Evolutionary conservation across 1,139 yeast species (phyloP), one percentile per base, ranked within the genome.

Genomic region (Pneumocystis jirovecii): DNA sequence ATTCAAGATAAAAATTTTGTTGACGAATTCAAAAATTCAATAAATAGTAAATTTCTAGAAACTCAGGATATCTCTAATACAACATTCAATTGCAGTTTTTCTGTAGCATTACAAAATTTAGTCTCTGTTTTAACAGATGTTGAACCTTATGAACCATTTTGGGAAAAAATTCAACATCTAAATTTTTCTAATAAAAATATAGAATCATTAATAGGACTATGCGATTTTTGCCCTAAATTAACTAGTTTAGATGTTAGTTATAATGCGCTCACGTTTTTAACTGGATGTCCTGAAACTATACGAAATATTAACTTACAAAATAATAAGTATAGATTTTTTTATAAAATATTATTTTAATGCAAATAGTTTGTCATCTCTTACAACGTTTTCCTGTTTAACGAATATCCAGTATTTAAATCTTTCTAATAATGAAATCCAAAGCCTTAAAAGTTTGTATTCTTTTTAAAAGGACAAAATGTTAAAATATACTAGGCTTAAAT

Each of bases 201-300:
- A 12, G 70, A 71, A 40, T 73, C 76, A 1, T 69, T 78, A 19
- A 70, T 72, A 25, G 70, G 74, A 29, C 71, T 79, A 31, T 72
- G 73, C 5, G 75, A 75, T 44, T 72, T 76, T 65, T 71, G 79
- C 62, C 81, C 81, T 10, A 69, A 69, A 10, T 68, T 78, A 42
- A 69, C 66, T 29, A 68, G 69, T 1, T 68, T 79, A 8, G 71
- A 76, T 62, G 71, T 75, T 4, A 69, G 73, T n/a, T 68, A 71
- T 39, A 78, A 79, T 65, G 67, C 68, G 12, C 68, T 79, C 40
- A 72, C 74, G 1, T 74, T 71, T 56, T 70, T 77, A 61, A 74
- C 75, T 19, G 80, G 80, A 1, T 67, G 76, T 3, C 77, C 79
- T 1, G 34, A 66, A 0, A 64, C 73, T 1, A 61, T 76, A n/a